These are phyloP conservation scores for Oemleria cerasiformis DNA, from an alignment of 306 rosid species.

Conservation along the genomic window DNA sequence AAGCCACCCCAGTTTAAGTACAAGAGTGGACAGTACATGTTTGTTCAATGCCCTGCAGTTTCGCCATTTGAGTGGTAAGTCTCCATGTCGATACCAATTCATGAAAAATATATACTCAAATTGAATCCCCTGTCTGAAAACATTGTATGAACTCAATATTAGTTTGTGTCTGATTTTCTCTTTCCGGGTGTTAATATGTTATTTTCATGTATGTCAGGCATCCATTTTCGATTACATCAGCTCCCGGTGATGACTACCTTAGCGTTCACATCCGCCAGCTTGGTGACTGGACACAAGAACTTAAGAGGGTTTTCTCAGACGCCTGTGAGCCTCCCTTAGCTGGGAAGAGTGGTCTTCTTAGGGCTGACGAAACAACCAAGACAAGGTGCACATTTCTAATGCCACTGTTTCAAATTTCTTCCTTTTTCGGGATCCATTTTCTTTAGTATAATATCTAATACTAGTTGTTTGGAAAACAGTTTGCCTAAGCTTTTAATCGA, in stretches of 20 bases:
- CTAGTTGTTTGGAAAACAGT: constrained; percentile 39
- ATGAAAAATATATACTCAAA: background rate
- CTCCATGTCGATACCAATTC: background rate
- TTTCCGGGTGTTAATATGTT: constrained; percentile 12
- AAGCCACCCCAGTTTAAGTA: constrained; percentile 87
- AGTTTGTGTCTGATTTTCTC: background rate
- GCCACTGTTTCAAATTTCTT: constrained; percentile 16
- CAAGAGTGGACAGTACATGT: constrained; percentile 99
- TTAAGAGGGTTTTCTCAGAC: constrained; percentile 84
- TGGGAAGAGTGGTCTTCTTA: constrained; percentile 93
- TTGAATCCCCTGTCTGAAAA: background rate
- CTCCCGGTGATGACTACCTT: constrained; percentile 98
- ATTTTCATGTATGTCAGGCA: constrained; percentile 59
- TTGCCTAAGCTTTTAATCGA: constrained; percentile 92
- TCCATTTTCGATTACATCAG: constrained; percentile 97
- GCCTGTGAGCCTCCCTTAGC: constrained; percentile 90
- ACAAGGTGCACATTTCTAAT: constrained; percentile 50
- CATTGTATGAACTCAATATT: background rate
- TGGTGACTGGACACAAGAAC: constrained; percentile 99
- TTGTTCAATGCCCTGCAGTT: constrained; percentile 97
- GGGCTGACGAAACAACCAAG: constrained; percentile 97
- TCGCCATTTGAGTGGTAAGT: constrained; percentile 96
- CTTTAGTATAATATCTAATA: background rate
- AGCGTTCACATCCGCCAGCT: constrained; percentile 99
- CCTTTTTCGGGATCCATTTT: background rate